phyloP scores from a whole-genome alignment of 2,329 filamentous ascomycete genomes.

The Calonectria honghensis region DNA sequence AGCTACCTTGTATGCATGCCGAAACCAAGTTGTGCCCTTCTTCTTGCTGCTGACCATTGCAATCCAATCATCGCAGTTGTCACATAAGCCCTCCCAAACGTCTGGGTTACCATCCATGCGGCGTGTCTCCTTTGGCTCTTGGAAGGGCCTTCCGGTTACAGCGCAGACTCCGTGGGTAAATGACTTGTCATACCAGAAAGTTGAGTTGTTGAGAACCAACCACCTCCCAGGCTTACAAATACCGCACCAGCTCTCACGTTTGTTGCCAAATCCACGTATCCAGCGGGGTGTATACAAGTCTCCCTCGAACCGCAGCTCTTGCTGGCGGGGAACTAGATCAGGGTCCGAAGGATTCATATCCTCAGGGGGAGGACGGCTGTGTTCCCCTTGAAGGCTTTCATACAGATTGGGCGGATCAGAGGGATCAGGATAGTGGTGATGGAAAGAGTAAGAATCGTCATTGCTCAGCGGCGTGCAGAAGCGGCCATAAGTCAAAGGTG shows the following conservation, averaged over 20 bases:
- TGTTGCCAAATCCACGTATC: conserved; percentile 90
- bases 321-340: conserved; percentile 85
- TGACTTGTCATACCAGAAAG: conserved; percentile 95
- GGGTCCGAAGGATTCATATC: conserved; percentile 88
- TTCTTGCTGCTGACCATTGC: conserved; percentile 90
- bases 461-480: conserved; percentile 86
- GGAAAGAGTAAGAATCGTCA: conserved; percentile 79
- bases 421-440: conserved; percentile 82
- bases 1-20: conserved; percentile 89
- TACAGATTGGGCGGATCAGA: conserved; percentile 87
- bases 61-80: conserved; percentile 87
- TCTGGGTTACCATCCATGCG: conserved; percentile 88
- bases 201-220: conserved; percentile 93
- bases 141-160: conserved; percentile 85
- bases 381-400: conserved; percentile 83
- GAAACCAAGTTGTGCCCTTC: conserved; percentile 94
- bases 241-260: conserved; percentile 92
- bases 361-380: conserved; percentile 82
- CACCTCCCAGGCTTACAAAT: conserved; percentile 91
- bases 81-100: conserved; percentile 87
- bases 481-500: conserved; percentile 81
- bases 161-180: conserved; percentile 92
- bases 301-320: conserved; percentile 85
- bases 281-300: conserved; percentile 89
- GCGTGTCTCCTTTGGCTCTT: conserved; percentile 83